Conservation (phyloP, 75 land plant genomes). For the Selaginella moellendorffii region DNA sequence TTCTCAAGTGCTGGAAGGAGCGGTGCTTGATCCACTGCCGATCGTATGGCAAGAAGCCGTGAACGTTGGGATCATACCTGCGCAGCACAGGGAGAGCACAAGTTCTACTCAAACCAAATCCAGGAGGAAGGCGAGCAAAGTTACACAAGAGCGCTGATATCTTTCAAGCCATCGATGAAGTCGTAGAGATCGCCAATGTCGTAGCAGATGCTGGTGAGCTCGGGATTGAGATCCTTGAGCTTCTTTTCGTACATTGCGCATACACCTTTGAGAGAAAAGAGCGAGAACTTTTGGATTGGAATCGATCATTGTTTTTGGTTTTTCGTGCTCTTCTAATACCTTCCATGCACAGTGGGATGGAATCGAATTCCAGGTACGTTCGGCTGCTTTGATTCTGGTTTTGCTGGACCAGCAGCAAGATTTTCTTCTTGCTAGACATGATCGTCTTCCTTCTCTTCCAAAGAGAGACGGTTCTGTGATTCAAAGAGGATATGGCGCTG, state of each 20-base stretch:
- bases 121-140: no score
- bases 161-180: neutral
- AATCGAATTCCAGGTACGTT: neutral
- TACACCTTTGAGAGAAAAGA: neutral
- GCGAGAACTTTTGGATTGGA: no score
- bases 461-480: no score
- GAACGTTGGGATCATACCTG: constrained; percentile 69
- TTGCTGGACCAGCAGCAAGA: neutral
- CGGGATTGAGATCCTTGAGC: neutral
- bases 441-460: no score
- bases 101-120: no score
- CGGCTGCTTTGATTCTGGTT: neutral
- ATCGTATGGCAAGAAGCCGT: constrained; percentile 84
- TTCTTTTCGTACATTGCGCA: neutral
- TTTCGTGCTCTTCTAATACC: no score
- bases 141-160: neutral
- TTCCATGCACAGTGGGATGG: neutral
- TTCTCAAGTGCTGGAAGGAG: constrained; percentile 65
- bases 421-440: no score
- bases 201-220: neutral
- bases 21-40: constrained; percentile 86
- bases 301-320: no score
- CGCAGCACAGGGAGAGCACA: no score
- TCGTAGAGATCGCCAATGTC: neutral
- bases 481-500: no score